phyloP scores from a whole-genome alignment of 2,329 filamentous ascomycete genomes.

The Verticillium zaregamsianum region DNA sequence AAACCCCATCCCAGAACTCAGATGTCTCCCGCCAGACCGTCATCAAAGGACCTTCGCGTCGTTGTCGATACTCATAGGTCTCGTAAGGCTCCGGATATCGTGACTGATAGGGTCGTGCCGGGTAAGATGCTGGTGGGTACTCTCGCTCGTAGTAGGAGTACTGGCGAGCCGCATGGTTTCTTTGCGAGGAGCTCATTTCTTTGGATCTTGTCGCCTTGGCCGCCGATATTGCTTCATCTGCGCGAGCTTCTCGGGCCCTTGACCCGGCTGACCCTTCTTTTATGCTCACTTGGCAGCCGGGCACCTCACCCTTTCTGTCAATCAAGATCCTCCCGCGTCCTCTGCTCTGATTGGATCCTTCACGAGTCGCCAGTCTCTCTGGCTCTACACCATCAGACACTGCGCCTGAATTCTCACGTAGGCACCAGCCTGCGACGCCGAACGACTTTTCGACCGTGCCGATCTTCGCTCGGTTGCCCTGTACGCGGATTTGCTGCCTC shows the following conservation, averaged over 20 bases:
- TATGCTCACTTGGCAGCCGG: background rate
- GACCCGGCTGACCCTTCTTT: background rate
- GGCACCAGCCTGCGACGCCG: background rate
- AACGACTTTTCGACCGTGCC: background rate
- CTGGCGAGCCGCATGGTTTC: background rate
- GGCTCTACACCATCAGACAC: background rate
- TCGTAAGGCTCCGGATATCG: background rate
- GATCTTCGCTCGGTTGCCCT: background rate
- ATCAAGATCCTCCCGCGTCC: background rate
- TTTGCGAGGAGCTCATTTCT: background rate
- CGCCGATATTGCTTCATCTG: background rate
- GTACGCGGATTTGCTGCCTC: background rate
- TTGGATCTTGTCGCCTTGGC: background rate
- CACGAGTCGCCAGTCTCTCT: background rate
- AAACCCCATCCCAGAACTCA: slow-evolving; percentile 33
- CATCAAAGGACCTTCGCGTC: slow-evolving; percentile 4
- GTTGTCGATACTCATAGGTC: background rate
- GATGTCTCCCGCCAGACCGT: slow-evolving; percentile 27
- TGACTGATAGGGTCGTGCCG: background rate
- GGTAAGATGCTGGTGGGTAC: background rate
- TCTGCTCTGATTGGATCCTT: background rate
- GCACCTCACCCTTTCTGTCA: background rate
- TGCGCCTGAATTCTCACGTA: background rate
- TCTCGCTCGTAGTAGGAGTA: background rate
- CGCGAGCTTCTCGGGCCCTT: background rate